Base-by-base conservation (phyloP, 176 grass and related monocot species). In the Chloris gayana region DNA sequence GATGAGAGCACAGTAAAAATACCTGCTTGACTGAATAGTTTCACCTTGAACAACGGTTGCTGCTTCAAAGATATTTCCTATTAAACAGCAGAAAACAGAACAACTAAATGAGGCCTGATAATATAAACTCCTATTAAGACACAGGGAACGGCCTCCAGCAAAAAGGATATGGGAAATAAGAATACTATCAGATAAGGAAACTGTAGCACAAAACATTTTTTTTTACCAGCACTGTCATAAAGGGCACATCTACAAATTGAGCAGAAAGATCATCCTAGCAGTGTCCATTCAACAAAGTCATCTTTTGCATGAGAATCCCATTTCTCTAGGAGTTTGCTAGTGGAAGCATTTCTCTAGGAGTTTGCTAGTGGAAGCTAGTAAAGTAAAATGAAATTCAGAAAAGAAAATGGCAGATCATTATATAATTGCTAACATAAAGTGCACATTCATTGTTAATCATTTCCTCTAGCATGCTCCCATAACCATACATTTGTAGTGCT, bases 1-100 rank as follows among this genome's bases (percentile, higher is more conserved):
- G 21, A 14, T 59, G 72, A 77, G 38, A 30, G 29, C 37, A 59
- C 24, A 51, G 9, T 8, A 73, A 82, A 77, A 29, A 17, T 56
- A 91, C 91, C 83, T 94, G 86, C 91, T 94, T 64, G 82, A 80
- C 62, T 62, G 83, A 80, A 94, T 94, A 57, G 70, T 89, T 80
- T 91, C 70, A 11, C 83, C 85, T 65, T 81, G 88, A 81, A 94
- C 73, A 64, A 73, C 74, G 4, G 69, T 81, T 88, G 80, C 82
- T 84, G 73, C 49, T 86, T 94, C 91, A 74, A 80, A 94, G n/a
- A 94, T 82, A 44, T 86, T 78, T 14, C 84, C 91, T 93, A 25
- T 65, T n/a, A 76, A 76, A 80, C 45, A 74, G 21, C 22, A 67
- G 46, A 53, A 67, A 77, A 64, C 9, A 27, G 14, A 70, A 27